Evolutionary conservation across 1,284 basidiomycete genomes (phyloP).

Genomic region (Erythrobasidium hasegawianum): DNA sequence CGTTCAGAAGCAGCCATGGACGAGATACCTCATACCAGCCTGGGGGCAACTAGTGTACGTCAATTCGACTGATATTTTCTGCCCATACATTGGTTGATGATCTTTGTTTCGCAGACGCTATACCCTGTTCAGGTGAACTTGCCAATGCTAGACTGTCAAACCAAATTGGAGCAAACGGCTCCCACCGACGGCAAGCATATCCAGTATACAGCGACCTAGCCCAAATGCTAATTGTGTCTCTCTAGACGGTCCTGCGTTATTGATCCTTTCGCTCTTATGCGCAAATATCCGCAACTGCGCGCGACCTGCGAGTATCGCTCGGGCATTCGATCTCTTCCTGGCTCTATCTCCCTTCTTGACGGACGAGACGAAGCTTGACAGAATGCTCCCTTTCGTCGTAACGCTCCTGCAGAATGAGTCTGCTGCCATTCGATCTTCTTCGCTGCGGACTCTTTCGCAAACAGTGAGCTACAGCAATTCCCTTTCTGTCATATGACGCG

Average conservation of each 20-base stretch:
- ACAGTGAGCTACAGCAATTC: constrained; percentile 58
- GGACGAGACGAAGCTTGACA: constrained; percentile 92
- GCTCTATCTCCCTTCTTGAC: constrained; percentile 77
- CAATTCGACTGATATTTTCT: not conserved
- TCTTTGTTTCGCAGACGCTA: not conserved
- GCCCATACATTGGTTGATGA: too few relatives aligned
- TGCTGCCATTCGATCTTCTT: constrained; percentile 71
- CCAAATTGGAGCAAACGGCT: not conserved
- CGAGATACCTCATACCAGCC: constrained; percentile 3
- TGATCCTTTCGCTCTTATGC: constrained; percentile 77
- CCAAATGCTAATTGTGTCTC: too few relatives aligned
- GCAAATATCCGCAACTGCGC: constrained; percentile 86
- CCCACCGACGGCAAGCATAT: constrained; percentile 2
- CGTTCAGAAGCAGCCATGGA: not conserved
- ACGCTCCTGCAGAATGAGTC: constrained; percentile 82
- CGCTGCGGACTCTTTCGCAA: constrained; percentile 76
- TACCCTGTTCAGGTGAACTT: constrained; percentile 18
- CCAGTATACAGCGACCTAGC: too few relatives aligned
- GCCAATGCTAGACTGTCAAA: not conserved
- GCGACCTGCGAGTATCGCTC: constrained; percentile 79
- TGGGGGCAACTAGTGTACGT: constrained; percentile 10
- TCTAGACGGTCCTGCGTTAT: constrained; percentile 70
- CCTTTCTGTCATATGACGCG: not conserved
- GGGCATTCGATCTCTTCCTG: constrained; percentile 80
- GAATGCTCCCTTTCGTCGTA: constrained; percentile 86